phyloP scores from a whole-genome alignment of 2,329 filamentous ascomycete genomes.

The Colletotrichum caudatum region DNA sequence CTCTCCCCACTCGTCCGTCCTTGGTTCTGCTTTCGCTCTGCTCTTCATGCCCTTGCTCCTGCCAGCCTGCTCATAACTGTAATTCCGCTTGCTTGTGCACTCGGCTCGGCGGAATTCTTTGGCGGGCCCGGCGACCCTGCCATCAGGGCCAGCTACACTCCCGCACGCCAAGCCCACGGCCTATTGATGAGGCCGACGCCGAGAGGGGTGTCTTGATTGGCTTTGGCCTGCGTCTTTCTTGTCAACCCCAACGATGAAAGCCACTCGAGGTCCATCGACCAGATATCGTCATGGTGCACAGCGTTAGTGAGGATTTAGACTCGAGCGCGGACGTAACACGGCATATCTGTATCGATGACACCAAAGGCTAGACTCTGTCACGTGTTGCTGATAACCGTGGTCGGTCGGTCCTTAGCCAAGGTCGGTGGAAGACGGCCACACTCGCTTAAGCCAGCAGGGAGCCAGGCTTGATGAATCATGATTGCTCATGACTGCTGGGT shows the following conservation, averaged over 20 bases:
- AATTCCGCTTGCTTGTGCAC: slow-evolving; percentile 18
- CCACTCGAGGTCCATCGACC: background rate
- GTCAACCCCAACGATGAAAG: slow-evolving; percentile 8
- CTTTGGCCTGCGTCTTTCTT: background rate
- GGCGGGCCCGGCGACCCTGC: slow-evolving; percentile 25
- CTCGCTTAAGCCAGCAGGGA: slow-evolving; percentile 29
- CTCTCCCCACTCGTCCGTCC: slow-evolving; percentile 30
- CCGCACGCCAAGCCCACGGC: slow-evolving; percentile 27
- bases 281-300: slow-evolving; percentile 9
- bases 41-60: background rate
- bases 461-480: slow-evolving; percentile 39
- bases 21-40: slow-evolving; percentile 5
- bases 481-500: slow-evolving; percentile 8
- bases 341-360: slow-evolving; percentile 37
- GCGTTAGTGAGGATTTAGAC: slow-evolving; percentile 11
- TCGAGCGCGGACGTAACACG: slow-evolving; percentile 17
- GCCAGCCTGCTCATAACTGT: slow-evolving; percentile 3
- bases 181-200: slow-evolving; percentile 30
- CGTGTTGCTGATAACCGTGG: slow-evolving; percentile 20
- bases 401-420: slow-evolving; percentile 17
- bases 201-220: slow-evolving; percentile 29
- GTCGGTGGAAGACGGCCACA: slow-evolving; percentile 15
- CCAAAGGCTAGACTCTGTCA: slow-evolving; percentile 23
- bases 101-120: slow-evolving; percentile 30
- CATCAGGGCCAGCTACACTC: slow-evolving; percentile 15